These are phyloP conservation scores for Solanum hybrid DNA, from an alignment of 305 asterid genomes.

Conservation along the genomic window DNA sequence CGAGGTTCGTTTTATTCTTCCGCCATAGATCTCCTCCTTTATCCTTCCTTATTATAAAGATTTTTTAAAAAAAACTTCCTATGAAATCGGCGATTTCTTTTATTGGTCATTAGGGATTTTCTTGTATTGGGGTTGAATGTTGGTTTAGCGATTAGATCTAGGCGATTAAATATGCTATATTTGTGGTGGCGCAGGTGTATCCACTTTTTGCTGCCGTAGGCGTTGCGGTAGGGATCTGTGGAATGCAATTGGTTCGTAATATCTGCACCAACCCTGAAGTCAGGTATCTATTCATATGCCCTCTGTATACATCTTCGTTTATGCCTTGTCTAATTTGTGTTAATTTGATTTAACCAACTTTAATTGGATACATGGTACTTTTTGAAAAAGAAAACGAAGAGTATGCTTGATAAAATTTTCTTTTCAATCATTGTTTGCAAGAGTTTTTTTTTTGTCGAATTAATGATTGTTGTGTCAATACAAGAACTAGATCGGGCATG, in stretches of 20 bases:
- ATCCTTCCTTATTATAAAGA: not conserved
- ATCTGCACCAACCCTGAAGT: constrained; percentile 76
- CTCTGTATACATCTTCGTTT: too few relatives aligned
- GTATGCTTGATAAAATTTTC: not conserved
- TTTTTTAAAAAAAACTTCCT: not conserved
- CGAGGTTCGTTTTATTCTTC: constrained; percentile 38
- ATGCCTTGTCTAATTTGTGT: not conserved
- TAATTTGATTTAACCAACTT: not conserved
- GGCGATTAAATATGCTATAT: not conserved
- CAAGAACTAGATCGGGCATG: not conserved
- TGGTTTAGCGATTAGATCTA: constrained; percentile 24
- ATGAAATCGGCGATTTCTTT: not conserved
- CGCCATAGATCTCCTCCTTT: not conserved
- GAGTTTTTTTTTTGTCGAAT: not conserved
- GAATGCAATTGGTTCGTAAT: constrained; percentile 79
- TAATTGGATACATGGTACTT: not conserved
- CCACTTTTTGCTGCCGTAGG: constrained; percentile 84
- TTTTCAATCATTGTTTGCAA: not conserved
- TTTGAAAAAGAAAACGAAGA: not conserved
- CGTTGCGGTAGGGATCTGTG: constrained; percentile 79
- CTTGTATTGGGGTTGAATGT: not conserved
- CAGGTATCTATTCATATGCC: constrained; percentile 35
- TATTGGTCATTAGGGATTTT: too few relatives aligned
- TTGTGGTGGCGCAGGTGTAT: constrained; percentile 37
- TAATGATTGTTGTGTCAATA: not conserved